Evolutionary conservation across 169 alveolate genomes (phyloP).

Genomic region (Cryptosporidium andersoni): DNA sequence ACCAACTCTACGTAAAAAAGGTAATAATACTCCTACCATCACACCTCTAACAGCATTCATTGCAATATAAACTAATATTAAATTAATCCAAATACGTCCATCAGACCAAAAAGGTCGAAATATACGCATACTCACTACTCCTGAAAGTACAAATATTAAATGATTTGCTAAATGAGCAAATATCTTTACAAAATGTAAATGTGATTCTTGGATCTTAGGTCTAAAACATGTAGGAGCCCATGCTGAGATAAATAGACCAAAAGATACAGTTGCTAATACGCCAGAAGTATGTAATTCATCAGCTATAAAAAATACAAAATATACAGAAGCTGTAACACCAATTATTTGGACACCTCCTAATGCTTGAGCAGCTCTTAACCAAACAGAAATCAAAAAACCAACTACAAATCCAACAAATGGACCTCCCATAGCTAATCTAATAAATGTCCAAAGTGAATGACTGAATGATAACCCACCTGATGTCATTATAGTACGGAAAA

Average conservation of each 20-base stretch:
- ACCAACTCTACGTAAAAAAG: slow-evolving; percentile 72
- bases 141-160: slow-evolving; percentile 73
- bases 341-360: slow-evolving; percentile 73
- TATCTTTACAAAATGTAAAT: slow-evolving; percentile 70
- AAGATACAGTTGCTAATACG: slow-evolving; percentile 73
- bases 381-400: slow-evolving; percentile 66
- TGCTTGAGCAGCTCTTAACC: slow-evolving; percentile 69
- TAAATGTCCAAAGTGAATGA: slow-evolving; percentile 70
- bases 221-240: slow-evolving; percentile 73
- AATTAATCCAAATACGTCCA: slow-evolving; percentile 74
- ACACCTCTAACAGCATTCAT: slow-evolving; percentile 72
- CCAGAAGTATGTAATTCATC: slow-evolving; percentile 74
- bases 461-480: slow-evolving; percentile 67
- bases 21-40: slow-evolving; percentile 60
- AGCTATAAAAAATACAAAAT: slow-evolving; percentile 73
- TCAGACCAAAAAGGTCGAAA: slow-evolving; percentile 69
- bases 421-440: slow-evolving; percentile 75
- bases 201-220: slow-evolving; percentile 68
- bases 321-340: slow-evolving; percentile 72
- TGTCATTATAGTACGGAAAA: slow-evolving; percentile 51
- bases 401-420: slow-evolving; percentile 73
- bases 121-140: slow-evolving; percentile 72
- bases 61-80: slow-evolving; percentile 71
- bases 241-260: slow-evolving; percentile 76
- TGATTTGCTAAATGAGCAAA: slow-evolving; percentile 74